phyloP scores from a whole-genome alignment of 371 early-diverging fungal genomes.

The Lichtheimia corymbifera region DNA sequence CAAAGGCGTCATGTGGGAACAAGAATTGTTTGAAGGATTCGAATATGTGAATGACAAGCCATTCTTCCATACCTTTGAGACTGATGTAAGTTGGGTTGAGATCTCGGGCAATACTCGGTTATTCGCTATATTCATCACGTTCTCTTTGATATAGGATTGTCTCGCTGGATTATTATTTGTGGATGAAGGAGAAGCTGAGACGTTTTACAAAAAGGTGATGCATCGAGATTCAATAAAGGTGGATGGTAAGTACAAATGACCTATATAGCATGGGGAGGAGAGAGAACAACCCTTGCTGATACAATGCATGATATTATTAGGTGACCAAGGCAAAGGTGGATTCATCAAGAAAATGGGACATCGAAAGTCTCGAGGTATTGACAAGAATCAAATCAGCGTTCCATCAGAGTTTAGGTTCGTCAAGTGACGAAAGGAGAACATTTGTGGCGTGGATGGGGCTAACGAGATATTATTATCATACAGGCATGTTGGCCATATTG shows the following conservation, averaged over 20 bases:
- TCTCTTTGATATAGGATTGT: conserved; percentile 47
- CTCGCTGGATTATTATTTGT: conserved; percentile 87
- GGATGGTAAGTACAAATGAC: conserved; percentile 32
- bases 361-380: conserved; percentile 47
- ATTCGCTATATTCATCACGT: too few species aligned
- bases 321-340: conserved; percentile 25
- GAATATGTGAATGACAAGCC: conserved; percentile 71
- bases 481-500: conserved; percentile 79
- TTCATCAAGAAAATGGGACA: conserved; percentile 24
- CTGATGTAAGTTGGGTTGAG: conserved; percentile 60
- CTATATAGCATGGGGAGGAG: conserved; percentile 2
- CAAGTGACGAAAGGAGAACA: conserved; percentile 2
- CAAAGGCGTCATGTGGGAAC: conserved; percentile 77
- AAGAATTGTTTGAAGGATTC: conserved; percentile 77
- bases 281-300: not conserved
- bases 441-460: not conserved
- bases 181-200: conserved; percentile 78
- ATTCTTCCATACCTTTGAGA: conserved; percentile 85
- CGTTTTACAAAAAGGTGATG: conserved; percentile 72
- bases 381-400: conserved; percentile 74
- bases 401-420: conserved; percentile 73
- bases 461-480: not conserved
- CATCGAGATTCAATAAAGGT: conserved; percentile 46
- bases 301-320: not conserved
- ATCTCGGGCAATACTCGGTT: not conserved